phyloP scores from a whole-genome alignment of 768 basidiomycete genomes.

The Lepiota venenata region DNA sequence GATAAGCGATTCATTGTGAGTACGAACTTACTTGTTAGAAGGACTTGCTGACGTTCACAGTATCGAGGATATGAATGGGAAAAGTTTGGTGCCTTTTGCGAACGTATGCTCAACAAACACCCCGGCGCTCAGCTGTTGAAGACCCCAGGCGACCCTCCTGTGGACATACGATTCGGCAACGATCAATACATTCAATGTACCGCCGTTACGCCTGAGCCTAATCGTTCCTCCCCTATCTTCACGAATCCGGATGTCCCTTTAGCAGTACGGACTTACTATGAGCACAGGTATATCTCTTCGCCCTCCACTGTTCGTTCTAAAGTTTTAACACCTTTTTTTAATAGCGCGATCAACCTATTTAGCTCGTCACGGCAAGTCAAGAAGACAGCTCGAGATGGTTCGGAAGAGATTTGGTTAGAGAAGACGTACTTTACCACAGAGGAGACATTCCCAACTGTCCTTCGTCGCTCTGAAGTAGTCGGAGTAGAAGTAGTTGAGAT shows the following conservation, averaged over 20 bases:
- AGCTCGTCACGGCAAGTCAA: slow-evolving; percentile 69
- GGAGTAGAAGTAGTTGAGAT: slow-evolving; percentile 69
- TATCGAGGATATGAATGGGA: slow-evolving; percentile 97
- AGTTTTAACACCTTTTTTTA: neutral
- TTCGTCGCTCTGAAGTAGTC: slow-evolving; percentile 85
- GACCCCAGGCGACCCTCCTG: slow-evolving; percentile 68
- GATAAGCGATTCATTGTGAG: slow-evolving; percentile 89
- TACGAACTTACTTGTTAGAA: slow-evolving; percentile 13
- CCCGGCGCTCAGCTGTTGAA: slow-evolving; percentile 80
- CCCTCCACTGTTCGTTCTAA: neutral
- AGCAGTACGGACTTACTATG: slow-evolving; percentile 81
- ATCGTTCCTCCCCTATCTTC: slow-evolving; percentile 74
- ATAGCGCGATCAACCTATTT: slow-evolving; percentile 80
- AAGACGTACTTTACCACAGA: slow-evolving; percentile 87
- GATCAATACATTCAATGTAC: slow-evolving; percentile 90
- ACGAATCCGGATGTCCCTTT: slow-evolving; percentile 80
- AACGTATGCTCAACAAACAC: slow-evolving; percentile 89
- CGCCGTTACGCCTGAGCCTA: slow-evolving; percentile 81
- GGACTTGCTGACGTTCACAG: slow-evolving; percentile 32
- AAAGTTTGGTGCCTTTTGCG: slow-evolving; percentile 85
- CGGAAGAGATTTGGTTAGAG: slow-evolving; percentile 81
- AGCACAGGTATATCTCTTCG: slow-evolving; percentile 57
- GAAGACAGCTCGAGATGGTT: slow-evolving; percentile 59
- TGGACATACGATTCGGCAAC: slow-evolving; percentile 73
- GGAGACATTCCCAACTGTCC: slow-evolving; percentile 87